A percentile compares a stretch with the other conserved stretches of the same genome.
These are phyloP conservation scores for Daldinia concentrica DNA, from an alignment of 495 filamentous ascomycete genomes.

Conservation along the genomic window DNA sequence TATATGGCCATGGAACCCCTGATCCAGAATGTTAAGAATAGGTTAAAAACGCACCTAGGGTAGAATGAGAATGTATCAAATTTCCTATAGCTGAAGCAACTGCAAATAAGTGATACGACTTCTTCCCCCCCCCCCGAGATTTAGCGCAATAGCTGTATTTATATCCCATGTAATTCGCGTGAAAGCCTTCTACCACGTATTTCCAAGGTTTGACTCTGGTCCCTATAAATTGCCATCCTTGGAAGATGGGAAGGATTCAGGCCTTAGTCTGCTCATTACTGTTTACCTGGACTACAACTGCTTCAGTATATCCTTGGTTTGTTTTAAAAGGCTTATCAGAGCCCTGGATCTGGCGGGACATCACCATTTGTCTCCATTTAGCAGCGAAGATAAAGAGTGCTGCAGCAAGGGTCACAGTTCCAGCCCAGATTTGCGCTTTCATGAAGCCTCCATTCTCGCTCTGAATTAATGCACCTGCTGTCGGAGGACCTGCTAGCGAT, in stretches of 20 bases:
- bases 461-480: conserved; percentile 67
- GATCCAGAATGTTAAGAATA: background rate
- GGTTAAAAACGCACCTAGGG: background rate
- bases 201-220: background rate
- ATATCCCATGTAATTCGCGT: background rate
- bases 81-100: too few species aligned
- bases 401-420: conserved; percentile 2
- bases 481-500: conserved; percentile 70
- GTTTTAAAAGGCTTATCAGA: background rate
- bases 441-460: conserved; percentile 4
- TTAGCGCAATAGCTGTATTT: background rate
- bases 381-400: conserved; percentile 1
- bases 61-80: too few species aligned
- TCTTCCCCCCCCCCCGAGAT: background rate
- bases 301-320: background rate
- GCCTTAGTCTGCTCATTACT: background rate
- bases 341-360: background rate
- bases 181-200: background rate
- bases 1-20: background rate
- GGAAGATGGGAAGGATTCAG: background rate
- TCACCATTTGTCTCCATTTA: background rate
- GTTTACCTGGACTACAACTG: background rate
- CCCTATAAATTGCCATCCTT: background rate
- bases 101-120: too few species aligned
- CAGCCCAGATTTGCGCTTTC: conserved; percentile 21